These are phyloP conservation scores for Podaxis sp. DNA, from an alignment of 768 basidiomycete species.

Conservation along the genomic window DNA sequence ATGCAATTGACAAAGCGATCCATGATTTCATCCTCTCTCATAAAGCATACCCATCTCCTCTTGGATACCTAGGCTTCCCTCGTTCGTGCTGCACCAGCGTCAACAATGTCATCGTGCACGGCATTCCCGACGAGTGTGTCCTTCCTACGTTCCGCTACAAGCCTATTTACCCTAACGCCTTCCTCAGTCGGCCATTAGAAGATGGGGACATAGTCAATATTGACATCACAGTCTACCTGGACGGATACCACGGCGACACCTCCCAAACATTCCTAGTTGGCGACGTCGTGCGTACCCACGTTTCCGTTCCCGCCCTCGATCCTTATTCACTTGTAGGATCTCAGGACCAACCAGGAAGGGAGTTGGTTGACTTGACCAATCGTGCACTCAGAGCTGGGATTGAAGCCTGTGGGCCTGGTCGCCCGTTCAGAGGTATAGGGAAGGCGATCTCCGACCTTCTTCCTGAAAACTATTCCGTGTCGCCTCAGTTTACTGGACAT, in stretches of 20 bases:
- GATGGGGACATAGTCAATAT: slow-evolving; percentile 87
- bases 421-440: slow-evolving; percentile 70
- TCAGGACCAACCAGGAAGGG: slow-evolving; percentile 69
- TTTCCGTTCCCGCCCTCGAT: neutral
- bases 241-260: slow-evolving; percentile 90
- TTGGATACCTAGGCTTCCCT: slow-evolving; percentile 75
- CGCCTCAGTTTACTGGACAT: slow-evolving; percentile 77
- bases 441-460: slow-evolving; percentile 60
- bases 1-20: slow-evolving; percentile 67
- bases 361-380: slow-evolving; percentile 63
- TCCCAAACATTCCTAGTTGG: slow-evolving; percentile 84
- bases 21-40: slow-evolving; percentile 69
- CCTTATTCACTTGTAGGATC: neutral
- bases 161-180: too few species aligned
- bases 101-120: slow-evolving; percentile 86
- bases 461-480: slow-evolving; percentile 54
- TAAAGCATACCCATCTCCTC: slow-evolving; percentile 84
- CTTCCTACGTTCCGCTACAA: neutral
- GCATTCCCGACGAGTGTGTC: slow-evolving; percentile 86
- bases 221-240: slow-evolving; percentile 81
- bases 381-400: slow-evolving; percentile 72
- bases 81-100: slow-evolving; percentile 84
- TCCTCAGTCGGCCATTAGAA: slow-evolving; percentile 68
- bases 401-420: slow-evolving; percentile 70
- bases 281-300: slow-evolving; percentile 52